Conservation (phyloP, 495 filamentous ascomycete genomes). For the Eremomyces bilateralis region DNA sequence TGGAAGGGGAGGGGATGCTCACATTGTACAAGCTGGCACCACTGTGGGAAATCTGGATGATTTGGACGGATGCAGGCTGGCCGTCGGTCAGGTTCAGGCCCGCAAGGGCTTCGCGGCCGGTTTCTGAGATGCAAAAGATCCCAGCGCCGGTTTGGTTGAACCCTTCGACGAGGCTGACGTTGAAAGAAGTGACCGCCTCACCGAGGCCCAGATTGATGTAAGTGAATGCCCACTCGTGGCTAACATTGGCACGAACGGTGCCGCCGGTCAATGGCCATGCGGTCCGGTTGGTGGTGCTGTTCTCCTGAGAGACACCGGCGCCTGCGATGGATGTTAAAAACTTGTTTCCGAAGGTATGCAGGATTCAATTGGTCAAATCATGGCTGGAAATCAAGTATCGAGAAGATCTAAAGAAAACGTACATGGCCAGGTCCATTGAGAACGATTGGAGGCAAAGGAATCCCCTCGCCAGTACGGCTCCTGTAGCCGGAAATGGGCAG, state of each 20-base stretch:
- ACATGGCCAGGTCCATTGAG: slow-evolving; percentile 40
- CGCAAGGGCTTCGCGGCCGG: slow-evolving; percentile 16
- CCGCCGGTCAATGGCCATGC: slow-evolving; percentile 38
- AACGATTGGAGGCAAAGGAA: slow-evolving; percentile 19
- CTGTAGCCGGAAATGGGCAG: slow-evolving; percentile 34
- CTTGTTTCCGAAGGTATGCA: slow-evolving; percentile 1
- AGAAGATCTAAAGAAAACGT: slow-evolving; percentile 9
- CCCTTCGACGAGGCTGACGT: slow-evolving; percentile 29
- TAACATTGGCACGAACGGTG: slow-evolving; percentile 26
- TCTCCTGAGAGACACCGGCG: slow-evolving; percentile 28
- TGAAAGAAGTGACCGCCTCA: slow-evolving; percentile 33
- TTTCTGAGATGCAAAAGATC: slow-evolving; percentile 31
- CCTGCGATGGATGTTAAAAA: slow-evolving; percentile 18
- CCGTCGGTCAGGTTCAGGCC: slow-evolving; percentile 17
- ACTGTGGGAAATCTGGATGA: slow-evolving; percentile 27
- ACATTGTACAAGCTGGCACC: slow-evolving; percentile 40
- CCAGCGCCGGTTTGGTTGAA: slow-evolving; percentile 41
- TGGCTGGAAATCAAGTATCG: slow-evolving; percentile 1
- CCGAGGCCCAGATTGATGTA: slow-evolving; percentile 44
- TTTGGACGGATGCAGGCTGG: slow-evolving; percentile 28
- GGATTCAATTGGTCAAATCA: neutral
- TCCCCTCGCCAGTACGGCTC: slow-evolving; percentile 37
- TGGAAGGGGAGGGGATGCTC: slow-evolving; percentile 12
- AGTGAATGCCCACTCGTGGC: slow-evolving; percentile 34
- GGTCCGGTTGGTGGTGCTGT: slow-evolving; percentile 28